These are phyloP conservation scores for Antonospora locustae DNA, from an alignment of 371 early-diverging fungal species.

Conservation along the genomic window DNA sequence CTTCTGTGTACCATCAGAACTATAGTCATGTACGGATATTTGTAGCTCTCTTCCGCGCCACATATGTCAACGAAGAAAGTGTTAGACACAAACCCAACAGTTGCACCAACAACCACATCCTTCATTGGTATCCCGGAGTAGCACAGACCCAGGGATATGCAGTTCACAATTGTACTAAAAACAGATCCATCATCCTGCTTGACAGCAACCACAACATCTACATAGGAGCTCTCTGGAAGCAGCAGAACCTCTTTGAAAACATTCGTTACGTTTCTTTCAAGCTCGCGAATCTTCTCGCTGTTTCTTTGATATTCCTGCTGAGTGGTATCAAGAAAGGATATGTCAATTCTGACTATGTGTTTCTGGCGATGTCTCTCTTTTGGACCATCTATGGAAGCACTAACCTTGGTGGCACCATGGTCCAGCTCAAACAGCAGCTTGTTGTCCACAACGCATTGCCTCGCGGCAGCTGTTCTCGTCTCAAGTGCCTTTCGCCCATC, in stretches of 20 bases:
- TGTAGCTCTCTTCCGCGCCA: background rate
- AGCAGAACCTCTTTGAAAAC: conserved; percentile 26
- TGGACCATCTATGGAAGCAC: conserved; percentile 1
- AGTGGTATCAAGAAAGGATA: conserved; percentile 18
- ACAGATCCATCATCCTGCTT: conserved; percentile 35
- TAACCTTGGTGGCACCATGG: conserved; percentile 21
- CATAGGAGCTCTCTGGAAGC: background rate
- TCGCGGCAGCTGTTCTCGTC: conserved; percentile 8
- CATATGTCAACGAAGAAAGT: background rate
- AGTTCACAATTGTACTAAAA: conserved; percentile 29
- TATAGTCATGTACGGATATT: too few relatives aligned
- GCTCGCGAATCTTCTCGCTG: conserved; percentile 11
- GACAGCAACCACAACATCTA: conserved; percentile 27
- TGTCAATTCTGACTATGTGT: conserved; percentile 11
- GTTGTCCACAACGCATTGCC: background rate
- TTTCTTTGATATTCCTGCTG: conserved; percentile 6
- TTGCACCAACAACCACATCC: conserved; percentile 10
- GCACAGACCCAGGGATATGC: conserved; percentile 17
- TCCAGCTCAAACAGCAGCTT: background rate
- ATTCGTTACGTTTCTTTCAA: conserved; percentile 2
- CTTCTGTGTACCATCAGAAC: too few relatives aligned
- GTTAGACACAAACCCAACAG: background rate
- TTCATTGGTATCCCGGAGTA: conserved; percentile 24
- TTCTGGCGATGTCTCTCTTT: conserved; percentile 8
- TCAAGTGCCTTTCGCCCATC: conserved; percentile 26